Evolutionary conservation across 192 early-diverging fungal genomes (phyloP).

Genomic region (Dispira parvispora): DNA sequence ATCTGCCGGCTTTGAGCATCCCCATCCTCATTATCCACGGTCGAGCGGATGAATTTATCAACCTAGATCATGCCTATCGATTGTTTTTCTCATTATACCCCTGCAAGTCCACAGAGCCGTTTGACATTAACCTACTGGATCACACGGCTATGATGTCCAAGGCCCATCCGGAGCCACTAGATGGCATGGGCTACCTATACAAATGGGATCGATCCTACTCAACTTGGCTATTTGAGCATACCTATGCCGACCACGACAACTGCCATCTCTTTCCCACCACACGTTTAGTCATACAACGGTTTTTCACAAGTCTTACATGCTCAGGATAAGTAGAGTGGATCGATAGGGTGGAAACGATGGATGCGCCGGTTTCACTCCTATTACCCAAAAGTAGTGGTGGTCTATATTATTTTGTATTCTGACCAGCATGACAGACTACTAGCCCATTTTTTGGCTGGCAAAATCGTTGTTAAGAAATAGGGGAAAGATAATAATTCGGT

Average conservation of each 20-base stretch:
- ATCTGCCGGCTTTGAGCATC: background rate
- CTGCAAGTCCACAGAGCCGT: background rate
- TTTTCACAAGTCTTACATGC: no score
- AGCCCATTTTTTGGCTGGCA: no score
- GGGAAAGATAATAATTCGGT: no score
- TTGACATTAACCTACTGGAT: no score
- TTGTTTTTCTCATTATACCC: background rate
- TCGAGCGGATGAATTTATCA: background rate
- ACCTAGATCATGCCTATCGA: background rate
- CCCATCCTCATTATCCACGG: slow-evolving; percentile 2
- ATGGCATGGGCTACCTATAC: background rate
- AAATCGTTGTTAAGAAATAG: no score
- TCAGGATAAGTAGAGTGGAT: no score
- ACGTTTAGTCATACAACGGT: no score
- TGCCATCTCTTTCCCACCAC: background rate
- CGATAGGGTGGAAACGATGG: no score
- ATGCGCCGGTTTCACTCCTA: no score
- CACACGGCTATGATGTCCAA: background rate
- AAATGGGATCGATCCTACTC: background rate
- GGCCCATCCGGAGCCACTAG: background rate
- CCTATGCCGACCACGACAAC: background rate
- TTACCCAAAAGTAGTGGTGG: no score
- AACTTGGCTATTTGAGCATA: slow-evolving; percentile 4
- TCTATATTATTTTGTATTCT: no score
- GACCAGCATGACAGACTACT: no score